A percentile compares a stretch with the other conserved stretches of the same genome.
Evolutionary conservation across 1,284 basidiomycete genomes (phyloP).

Genomic region (Prillingera fragicola): DNA sequence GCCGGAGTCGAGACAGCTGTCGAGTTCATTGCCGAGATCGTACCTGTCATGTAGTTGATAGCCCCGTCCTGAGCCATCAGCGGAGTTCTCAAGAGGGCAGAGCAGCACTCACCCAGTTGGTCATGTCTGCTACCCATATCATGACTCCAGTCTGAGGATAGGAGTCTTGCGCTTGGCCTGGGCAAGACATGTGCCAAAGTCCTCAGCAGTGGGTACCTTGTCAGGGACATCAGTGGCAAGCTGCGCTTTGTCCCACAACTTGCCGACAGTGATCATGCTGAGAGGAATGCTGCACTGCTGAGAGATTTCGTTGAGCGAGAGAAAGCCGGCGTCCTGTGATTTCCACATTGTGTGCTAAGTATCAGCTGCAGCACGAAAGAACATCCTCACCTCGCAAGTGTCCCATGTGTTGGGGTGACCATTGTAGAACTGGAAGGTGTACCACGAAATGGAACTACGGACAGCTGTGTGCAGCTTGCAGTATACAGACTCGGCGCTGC

Average conservation of each 20-base stretch:
- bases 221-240: constrained; percentile 9
- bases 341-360: constrained; percentile 7
- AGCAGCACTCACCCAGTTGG: constrained; percentile 10
- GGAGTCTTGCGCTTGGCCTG: constrained; percentile 6
- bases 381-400: constrained; percentile 12
- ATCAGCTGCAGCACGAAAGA: neutral
- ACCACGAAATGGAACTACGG: constrained; percentile 25
- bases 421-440: constrained; percentile 50
- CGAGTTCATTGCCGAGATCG: constrained; percentile 3
- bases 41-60: constrained; percentile 8
- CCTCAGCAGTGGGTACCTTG: constrained; percentile 9
- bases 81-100: neutral
- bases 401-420: constrained; percentile 13
- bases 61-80: neutral
- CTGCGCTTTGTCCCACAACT: constrained; percentile 13
- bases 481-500: constrained; percentile 26
- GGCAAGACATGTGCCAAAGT: constrained; percentile 11
- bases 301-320: constrained; percentile 13
- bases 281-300: constrained; percentile 13
- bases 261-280: constrained; percentile 11
- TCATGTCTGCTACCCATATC: constrained; percentile 13
- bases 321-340: constrained; percentile 9
- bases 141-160: constrained; percentile 17
- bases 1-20: too few species aligned
- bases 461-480: constrained; percentile 34